Base-by-base conservation (phyloP, 2,329 filamentous ascomycete genomes). In the Fusarium sp. region DNA sequence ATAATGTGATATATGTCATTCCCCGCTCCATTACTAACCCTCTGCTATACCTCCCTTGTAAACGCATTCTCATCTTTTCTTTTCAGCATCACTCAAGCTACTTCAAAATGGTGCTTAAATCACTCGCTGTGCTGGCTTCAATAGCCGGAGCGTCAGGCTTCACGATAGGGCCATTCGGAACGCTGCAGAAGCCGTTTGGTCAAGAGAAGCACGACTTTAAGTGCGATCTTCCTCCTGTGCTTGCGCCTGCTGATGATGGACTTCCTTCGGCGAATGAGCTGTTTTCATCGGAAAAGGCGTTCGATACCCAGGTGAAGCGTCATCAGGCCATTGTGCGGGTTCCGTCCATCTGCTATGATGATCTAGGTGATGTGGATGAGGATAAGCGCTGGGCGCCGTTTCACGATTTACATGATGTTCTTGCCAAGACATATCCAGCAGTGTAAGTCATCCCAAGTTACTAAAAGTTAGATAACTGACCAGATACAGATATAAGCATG, bases 361-460 rank as follows among this genome's bases (percentile, higher is more conserved):
- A 88, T 57, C 80, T 86, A 47, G 85, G 85, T 6, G 75, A 79
- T 4, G 81, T 87, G 21, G 83, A 83, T n/a, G 75, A 83, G 38
- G 86, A 89, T 68, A 74, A 80, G 52, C 79, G 86, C 51, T 88
- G 85, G 85, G 77, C 83, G 32, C 80, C 84, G 0, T 86, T 87
- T 67, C 81, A 83, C 45, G 76, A 82, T 9, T 78, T 88, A 9
- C 81, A 85, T 49, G 69, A 80, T 4, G 82, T 83, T 30, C 74
- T 88, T 6, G 75, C 78, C 40, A 71, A 78, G 56, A 80, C 83
- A 0, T 88, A 87, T 60, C 86, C 86, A 4, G 76, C 75, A 34
- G 64, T 82, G 82, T 85, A 72, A 78, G 79, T 42, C n/a, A 17
- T 14, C 19, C 9, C 2, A 1, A 14, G 8, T 15, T 6, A 38